These are phyloP conservation scores for Neonectria coccinea DNA, from an alignment of 2,329 filamentous ascomycete genomes.

Conservation along the genomic window DNA sequence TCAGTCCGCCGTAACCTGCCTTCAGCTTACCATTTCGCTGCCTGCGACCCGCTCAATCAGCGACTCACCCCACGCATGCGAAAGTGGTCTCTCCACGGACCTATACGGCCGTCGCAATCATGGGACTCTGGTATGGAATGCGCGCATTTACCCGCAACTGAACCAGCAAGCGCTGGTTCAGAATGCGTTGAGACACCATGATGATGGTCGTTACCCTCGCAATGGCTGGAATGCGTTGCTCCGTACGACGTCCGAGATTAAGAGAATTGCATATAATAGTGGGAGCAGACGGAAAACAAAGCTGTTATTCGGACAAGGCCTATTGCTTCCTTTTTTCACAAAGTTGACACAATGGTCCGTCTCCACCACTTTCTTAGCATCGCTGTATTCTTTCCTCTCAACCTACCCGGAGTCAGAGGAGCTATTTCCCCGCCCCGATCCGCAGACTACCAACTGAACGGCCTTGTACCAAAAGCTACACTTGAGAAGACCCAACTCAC, in stretches of 20 bases:
- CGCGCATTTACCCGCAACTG: conserved; percentile 14
- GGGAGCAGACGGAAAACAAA: conserved; percentile 12
- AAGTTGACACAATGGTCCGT: conserved; percentile 39
- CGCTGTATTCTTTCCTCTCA: conserved; percentile 27
- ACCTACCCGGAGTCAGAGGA: conserved; percentile 24
- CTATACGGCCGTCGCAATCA: neutral
- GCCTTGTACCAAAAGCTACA: conserved; percentile 23
- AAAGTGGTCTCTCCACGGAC: neutral
- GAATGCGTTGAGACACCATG: conserved; percentile 37
- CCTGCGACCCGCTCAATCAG: conserved; percentile 3
- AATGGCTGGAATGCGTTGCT: conserved; percentile 51
- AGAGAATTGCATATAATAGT: conserved; percentile 37
- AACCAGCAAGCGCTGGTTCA: conserved; percentile 36
- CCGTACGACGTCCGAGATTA: conserved; percentile 38
- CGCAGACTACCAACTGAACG: conserved; percentile 24
- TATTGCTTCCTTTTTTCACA: conserved; percentile 12
- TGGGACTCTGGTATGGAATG: conserved; percentile 34
- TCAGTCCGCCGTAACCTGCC: neutral
- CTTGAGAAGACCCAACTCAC: conserved; percentile 28
- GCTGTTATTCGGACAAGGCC: conserved; percentile 2
- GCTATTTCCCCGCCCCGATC: conserved; percentile 27
- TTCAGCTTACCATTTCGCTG: conserved; percentile 8
- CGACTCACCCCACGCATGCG: neutral
- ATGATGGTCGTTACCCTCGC: conserved; percentile 33
- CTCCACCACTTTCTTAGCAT: conserved; percentile 38